These are phyloP conservation scores for Pinus taeda DNA, from an alignment of 75 land plant species.

Conservation along the genomic window DNA sequence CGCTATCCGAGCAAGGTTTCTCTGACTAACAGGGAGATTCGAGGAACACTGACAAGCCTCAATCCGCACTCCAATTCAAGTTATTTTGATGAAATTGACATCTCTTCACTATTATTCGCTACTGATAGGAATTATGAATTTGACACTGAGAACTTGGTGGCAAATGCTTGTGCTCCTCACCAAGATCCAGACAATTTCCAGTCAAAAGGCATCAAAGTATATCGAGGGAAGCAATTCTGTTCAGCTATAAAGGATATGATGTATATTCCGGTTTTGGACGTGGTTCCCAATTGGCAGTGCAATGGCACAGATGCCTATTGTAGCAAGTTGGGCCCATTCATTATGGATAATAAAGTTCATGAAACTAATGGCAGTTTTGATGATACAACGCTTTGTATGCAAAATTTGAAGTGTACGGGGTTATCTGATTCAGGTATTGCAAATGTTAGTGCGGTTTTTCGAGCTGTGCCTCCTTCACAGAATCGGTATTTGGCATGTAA, in stretches of 20 bases:
- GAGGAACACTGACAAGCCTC: conserved; percentile 53
- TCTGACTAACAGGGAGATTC: conserved; percentile 35
- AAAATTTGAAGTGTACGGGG: conserved; percentile 40
- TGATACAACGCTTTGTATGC: conserved; percentile 29
- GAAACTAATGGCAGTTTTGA: conserved; percentile 26
- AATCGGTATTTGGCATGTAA: conserved; percentile 18
- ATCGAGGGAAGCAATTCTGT: conserved; percentile 49
- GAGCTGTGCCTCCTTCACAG: conserved; percentile 33
- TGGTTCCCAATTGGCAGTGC: conserved; percentile 59
- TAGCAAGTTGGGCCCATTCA: conserved; percentile 60
- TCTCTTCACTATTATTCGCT: conserved; percentile 35
- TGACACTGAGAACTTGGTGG: conserved; percentile 24
- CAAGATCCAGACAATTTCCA: conserved; percentile 19
- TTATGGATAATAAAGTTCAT: not conserved
- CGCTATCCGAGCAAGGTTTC: conserved; percentile 36
- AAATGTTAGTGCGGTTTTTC: conserved; percentile 45
- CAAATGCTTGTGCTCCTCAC: conserved; percentile 43
- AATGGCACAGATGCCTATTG: conserved; percentile 30
- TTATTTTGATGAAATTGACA: conserved; percentile 44
- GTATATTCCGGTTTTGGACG: conserved; percentile 11
- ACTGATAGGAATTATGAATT: conserved; percentile 40
- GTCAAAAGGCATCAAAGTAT: conserved; percentile 15
- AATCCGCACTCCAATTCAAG: conserved; percentile 11
- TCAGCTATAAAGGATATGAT: conserved; percentile 21
- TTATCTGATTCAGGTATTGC: not conserved